Evolutionary conservation across 1,139 yeast species (phyloP).

Genomic region (Kodamaea ohmeri): DNA sequence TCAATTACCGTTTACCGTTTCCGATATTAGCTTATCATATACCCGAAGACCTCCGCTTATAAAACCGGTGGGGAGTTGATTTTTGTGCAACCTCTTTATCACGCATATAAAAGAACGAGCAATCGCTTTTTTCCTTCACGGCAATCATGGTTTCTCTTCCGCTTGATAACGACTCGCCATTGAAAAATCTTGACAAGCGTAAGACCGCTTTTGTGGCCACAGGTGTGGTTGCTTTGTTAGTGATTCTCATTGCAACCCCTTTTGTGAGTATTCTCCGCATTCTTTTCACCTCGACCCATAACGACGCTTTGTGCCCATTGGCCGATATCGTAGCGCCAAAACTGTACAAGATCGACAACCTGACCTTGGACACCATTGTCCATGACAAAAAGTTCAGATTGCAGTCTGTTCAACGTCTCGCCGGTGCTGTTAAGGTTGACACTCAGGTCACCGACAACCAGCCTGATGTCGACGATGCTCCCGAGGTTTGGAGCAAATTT

Average conservation of each 20-base stretch:
- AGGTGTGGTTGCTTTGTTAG: constrained; percentile 13
- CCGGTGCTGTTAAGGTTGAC: constrained; percentile 44
- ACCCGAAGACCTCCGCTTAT: too few species aligned
- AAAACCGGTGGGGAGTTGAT: too few species aligned
- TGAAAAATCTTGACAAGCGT: constrained; percentile 8
- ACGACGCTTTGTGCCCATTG: constrained; percentile 29
- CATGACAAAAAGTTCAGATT: constrained; percentile 34
- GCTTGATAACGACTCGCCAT: constrained; percentile 9
- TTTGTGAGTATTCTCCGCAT: constrained; percentile 23
- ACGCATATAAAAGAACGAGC: background rate
- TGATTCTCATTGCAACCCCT: constrained; percentile 24
- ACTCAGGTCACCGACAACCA: constrained; percentile 46
- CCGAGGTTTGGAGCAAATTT: constrained; percentile 45
- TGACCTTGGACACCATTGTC: constrained; percentile 33
- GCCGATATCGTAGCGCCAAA: constrained; percentile 31
- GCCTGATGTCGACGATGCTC: constrained; percentile 37
- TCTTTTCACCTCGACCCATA: constrained; percentile 20
- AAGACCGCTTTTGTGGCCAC: constrained; percentile 4
- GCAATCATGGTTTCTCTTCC: constrained; percentile 9
- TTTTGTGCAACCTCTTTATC: background rate
- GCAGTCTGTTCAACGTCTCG: constrained; percentile 34
- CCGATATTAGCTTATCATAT: too few species aligned
- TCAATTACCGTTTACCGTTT: too few species aligned
- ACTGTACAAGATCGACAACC: constrained; percentile 30
- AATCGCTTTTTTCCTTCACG: background rate